Base-by-base conservation (phyloP, 2,329 filamentous ascomycete species). In the Apiospora hydei region DNA sequence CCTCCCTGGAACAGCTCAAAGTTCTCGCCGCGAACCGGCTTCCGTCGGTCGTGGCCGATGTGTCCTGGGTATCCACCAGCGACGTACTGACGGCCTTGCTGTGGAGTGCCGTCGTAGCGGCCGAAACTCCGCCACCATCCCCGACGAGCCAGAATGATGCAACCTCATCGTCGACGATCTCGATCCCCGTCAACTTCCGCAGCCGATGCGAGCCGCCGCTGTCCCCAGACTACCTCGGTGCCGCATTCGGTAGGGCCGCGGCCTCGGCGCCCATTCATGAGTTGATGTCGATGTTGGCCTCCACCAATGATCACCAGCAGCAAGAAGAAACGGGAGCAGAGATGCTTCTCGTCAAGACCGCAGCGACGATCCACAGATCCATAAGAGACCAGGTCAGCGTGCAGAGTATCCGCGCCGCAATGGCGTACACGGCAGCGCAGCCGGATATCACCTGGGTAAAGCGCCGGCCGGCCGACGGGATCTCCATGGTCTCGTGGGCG, bases 401-500 rank as follows among this genome's bases (percentile, higher is more conserved):
- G 34, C 34, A 41, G 16, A 64, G 57, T 11, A 64, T 64, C 8
- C 30, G 34, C 10, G 21, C 30, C 34, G 67, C 67, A 14, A 24
- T 80, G 6, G 51, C 49, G 21, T 78, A 74, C 34, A 67, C 78
- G 38, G 72, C 74, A 18, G 34, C 67, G 2, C 73, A 73, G 11
- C 10, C 72, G 1, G 71, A 72, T 7, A 34, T 70, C 1, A 57
- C 72, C 13, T 30, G 70, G 21, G 57, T 70, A 7, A 69, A 77
- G 21, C 77, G 75, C 6, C 77, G 75, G 6, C 75, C 64, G 2
- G 74, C 75, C 41, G 73, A 74, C 47, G 74, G 73, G 11, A 74
- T 78, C 7, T 78, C 77, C n/a, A 75, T 80, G 16, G 78, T 80
- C n/a, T 80, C 79, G 11, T 81, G 79, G 79, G 79, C 79, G 0